Evolutionary conservation across 2,329 filamentous ascomycete species (phyloP).

Genomic region (Hypoxylon sp.): DNA sequence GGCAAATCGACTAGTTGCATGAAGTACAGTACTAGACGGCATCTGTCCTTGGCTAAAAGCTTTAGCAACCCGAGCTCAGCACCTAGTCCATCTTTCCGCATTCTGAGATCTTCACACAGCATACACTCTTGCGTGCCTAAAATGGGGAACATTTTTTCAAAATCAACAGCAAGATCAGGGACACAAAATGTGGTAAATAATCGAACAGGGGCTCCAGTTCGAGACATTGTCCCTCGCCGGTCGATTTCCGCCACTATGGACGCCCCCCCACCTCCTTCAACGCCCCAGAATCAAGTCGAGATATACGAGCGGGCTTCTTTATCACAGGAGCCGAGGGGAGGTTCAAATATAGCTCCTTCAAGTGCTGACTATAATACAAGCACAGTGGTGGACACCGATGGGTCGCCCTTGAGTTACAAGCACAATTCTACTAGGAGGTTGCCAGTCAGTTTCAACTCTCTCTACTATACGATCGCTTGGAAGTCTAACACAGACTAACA

Average conservation of each 20-base stretch:
- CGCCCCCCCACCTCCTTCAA: neutral
- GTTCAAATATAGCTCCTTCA: slow-evolving; percentile 8
- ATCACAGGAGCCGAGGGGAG: neutral
- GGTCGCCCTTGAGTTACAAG: slow-evolving; percentile 2
- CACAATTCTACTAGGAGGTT: neutral
- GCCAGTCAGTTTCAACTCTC: neutral
- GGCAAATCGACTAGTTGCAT: no score
- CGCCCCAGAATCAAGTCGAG: neutral
- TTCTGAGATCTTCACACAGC: no score
- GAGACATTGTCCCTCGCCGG: no score
- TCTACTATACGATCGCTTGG: neutral
- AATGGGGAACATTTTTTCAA: slow-evolving; percentile 8
- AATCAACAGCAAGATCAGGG: no score
- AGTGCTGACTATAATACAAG: slow-evolving; percentile 5
- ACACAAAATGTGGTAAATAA: neutral
- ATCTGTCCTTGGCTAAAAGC: neutral
- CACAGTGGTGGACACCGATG: neutral
- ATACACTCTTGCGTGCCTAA: neutral
- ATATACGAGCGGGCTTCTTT: neutral
- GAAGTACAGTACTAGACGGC: no score
- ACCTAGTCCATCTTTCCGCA: no score
- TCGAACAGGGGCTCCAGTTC: neutral
- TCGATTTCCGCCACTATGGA: neutral
- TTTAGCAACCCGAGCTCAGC: neutral
- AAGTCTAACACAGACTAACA: neutral